These are phyloP conservation scores for Helotiales sp. DNA, from an alignment of 2,329 filamentous ascomycete genomes.

Conservation along the genomic window DNA sequence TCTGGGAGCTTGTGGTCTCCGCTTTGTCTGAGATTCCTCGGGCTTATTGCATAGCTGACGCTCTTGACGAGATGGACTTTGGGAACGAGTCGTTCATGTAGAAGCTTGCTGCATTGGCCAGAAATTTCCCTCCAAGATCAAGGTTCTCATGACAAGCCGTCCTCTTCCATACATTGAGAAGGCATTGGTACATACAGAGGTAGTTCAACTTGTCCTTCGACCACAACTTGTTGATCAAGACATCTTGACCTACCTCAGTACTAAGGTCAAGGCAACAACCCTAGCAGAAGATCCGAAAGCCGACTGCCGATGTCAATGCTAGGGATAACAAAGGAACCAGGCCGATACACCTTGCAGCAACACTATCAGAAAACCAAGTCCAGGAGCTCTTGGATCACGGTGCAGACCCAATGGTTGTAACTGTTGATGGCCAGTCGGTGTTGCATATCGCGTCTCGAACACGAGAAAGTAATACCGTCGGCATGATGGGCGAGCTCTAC, in stretches of 20 bases:
- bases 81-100: slow-evolving; percentile 1
- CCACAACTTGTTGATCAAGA: slow-evolving; percentile 7
- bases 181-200: neutral
- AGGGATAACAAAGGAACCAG: slow-evolving; percentile 4
- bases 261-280: neutral
- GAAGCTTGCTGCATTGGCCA: neutral
- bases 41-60: slow-evolving; percentile 54
- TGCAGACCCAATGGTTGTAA: slow-evolving; percentile 7
- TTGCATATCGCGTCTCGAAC: slow-evolving; percentile 27
- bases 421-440: slow-evolving; percentile 17
- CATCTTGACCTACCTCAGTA: neutral
- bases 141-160: slow-evolving; percentile 10
- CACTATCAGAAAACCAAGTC: slow-evolving; percentile 9
- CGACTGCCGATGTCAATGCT: slow-evolving; percentile 18
- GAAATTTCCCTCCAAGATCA: neutral
- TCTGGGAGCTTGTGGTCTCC: slow-evolving; percentile 43
- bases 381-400: slow-evolving; percentile 20
- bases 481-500: slow-evolving; percentile 29
- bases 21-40: slow-evolving; percentile 27
- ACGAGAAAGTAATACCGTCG: slow-evolving; percentile 37
- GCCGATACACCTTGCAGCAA: slow-evolving; percentile 27
- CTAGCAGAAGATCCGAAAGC: neutral
- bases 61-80: slow-evolving; percentile 39
- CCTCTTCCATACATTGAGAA: neutral
- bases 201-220: neutral